Evolutionary conservation across 768 basidiomycete species (phyloP).

Genomic region (Dictyophora rubrovolvata): DNA sequence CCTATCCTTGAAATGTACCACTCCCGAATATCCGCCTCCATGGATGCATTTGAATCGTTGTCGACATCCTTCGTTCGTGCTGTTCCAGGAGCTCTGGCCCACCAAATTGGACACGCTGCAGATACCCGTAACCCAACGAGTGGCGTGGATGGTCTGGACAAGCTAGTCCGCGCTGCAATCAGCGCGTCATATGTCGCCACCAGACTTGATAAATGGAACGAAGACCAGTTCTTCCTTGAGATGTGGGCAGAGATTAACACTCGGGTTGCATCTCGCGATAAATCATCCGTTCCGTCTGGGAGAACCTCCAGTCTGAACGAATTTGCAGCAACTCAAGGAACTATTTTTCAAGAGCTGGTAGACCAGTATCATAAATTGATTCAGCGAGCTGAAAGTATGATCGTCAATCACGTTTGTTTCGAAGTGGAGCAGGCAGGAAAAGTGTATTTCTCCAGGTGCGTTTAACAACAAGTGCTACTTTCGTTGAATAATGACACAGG

Average conservation of each 20-base stretch:
- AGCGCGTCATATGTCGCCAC: slow-evolving; percentile 66
- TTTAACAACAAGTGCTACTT: slow-evolving; percentile 25
- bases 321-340: slow-evolving; percentile 38
- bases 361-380: slow-evolving; percentile 49
- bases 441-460: slow-evolving; percentile 52
- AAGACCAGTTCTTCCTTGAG: slow-evolving; percentile 89
- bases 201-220: slow-evolving; percentile 75
- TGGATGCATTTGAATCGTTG: slow-evolving; percentile 90
- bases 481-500: slow-evolving; percentile 3
- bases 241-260: slow-evolving; percentile 73
- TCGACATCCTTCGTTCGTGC: slow-evolving; percentile 81
- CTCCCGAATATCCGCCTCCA: slow-evolving; percentile 64
- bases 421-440: slow-evolving; percentile 76
- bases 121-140: slow-evolving; percentile 62
- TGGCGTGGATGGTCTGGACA: slow-evolving; percentile 74
- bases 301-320: slow-evolving; percentile 12
- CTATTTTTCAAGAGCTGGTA: slow-evolving; percentile 75
- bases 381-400: slow-evolving; percentile 76
- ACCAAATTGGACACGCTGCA: slow-evolving; percentile 40
- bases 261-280: slow-evolving; percentile 45
- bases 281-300: slow-evolving; percentile 34
- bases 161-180: slow-evolving; percentile 77
- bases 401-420: slow-evolving; percentile 68
- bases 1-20: slow-evolving; percentile 75
- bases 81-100: slow-evolving; percentile 79